phyloP scores from a whole-genome alignment of 1,284 basidiomycete genomes.

The Ganoderma meredithae region DNA sequence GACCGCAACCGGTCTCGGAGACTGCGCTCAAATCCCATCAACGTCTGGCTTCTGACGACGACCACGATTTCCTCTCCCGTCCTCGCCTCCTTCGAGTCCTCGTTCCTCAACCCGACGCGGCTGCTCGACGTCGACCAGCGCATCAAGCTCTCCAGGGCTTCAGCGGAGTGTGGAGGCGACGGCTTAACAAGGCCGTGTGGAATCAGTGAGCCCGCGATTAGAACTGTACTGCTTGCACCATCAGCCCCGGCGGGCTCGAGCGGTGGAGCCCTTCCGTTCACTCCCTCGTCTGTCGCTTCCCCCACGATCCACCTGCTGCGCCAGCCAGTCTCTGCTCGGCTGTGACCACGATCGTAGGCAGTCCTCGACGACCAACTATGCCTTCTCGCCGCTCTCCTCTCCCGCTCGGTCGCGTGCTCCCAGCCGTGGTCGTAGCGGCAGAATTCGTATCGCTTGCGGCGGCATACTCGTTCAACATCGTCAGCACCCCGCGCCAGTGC shows the following conservation, averaged over 20 bases:
- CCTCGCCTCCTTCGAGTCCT: background rate
- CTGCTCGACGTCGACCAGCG: background rate
- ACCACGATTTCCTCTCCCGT: background rate
- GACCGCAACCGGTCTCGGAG: background rate
- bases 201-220: constrained; percentile 19
- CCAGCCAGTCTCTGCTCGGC: background rate
- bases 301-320: background rate
- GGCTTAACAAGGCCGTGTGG: constrained; percentile 20
- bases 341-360: background rate
- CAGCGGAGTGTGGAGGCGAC: background rate
- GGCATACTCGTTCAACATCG: constrained; percentile 71
- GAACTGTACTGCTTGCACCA: constrained; percentile 14
- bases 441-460: constrained; percentile 34
- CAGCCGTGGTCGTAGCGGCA: constrained; percentile 21
- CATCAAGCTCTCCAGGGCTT: background rate
- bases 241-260: constrained; percentile 12
- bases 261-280: constrained; percentile 11
- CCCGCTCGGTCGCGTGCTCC: constrained; percentile 11
- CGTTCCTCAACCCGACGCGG: background rate
- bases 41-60: constrained; percentile 1
- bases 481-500: constrained; percentile 67
- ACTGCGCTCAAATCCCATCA: constrained; percentile 2
- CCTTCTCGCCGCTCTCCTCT: background rate
- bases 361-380: constrained; percentile 1
- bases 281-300: constrained; percentile 5